Conservation (phyloP, 345 rosid species). For the Cardiospermum halicacabum region DNA sequence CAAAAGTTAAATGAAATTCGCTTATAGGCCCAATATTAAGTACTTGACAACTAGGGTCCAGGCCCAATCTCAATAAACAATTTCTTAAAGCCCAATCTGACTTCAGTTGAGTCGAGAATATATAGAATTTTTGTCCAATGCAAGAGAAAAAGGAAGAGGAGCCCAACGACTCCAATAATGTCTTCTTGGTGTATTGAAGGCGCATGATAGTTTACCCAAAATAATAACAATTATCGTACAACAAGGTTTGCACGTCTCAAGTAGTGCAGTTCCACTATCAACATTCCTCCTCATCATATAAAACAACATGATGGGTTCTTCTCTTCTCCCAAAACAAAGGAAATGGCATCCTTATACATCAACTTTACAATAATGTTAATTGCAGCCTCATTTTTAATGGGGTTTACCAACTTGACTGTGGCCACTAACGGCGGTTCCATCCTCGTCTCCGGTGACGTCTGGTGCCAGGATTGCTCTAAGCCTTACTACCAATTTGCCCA, state of each 20-base stretch:
- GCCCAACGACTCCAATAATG: too few species aligned
- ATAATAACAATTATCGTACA: neutral
- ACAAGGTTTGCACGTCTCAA: slow-evolving; percentile 27
- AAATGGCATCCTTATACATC: slow-evolving; percentile 22
- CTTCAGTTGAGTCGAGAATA: too few species aligned
- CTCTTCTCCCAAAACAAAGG: neutral
- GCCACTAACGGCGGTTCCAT: slow-evolving; percentile 26
- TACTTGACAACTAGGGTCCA: too few species aligned
- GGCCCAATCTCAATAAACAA: too few species aligned
- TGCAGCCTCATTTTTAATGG: slow-evolving; percentile 13
- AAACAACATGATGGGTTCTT: too few species aligned
- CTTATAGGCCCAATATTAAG: too few species aligned
- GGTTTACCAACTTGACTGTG: slow-evolving; percentile 1
- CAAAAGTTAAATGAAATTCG: too few species aligned
- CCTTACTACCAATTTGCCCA: slow-evolving; percentile 51
- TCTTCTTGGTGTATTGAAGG: too few species aligned
- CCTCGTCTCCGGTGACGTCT: slow-evolving; percentile 58
- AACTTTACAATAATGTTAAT: slow-evolving; percentile 6
- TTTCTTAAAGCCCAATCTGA: too few species aligned
- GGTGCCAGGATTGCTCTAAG: slow-evolving; percentile 79
- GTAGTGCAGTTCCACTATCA: slow-evolving; percentile 25
- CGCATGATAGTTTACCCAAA: too few species aligned
- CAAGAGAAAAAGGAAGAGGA: too few species aligned
- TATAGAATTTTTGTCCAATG: too few species aligned
- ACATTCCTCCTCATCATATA: neutral